Percentiles rank a stretch among this genome's conserved stretches.
Evolutionary conservation across 495 filamentous ascomycete species (phyloP).

Genomic region (Penicillium chermesinum): DNA sequence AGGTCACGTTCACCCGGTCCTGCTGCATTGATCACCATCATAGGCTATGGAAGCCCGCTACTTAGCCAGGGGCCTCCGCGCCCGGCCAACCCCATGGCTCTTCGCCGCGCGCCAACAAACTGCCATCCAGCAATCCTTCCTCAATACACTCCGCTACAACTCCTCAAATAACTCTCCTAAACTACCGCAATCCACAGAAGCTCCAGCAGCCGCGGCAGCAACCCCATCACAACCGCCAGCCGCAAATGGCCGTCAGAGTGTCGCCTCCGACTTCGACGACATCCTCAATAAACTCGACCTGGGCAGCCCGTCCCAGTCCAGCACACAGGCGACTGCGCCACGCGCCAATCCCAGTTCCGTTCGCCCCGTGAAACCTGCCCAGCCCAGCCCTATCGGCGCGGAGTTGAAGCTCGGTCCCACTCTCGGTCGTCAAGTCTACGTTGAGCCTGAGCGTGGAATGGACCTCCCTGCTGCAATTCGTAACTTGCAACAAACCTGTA

Average conservation of each 20-base stretch:
- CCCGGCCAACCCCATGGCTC: slow-evolving; percentile 28
- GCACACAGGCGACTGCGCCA: background rate
- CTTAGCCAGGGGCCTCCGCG: slow-evolving; percentile 33
- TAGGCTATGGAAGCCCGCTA: slow-evolving; percentile 34
- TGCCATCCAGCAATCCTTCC: slow-evolving; percentile 10
- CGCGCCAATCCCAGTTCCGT: background rate
- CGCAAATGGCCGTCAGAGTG: background rate
- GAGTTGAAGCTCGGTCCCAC: slow-evolving; percentile 39
- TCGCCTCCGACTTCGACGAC: slow-evolving; percentile 30
- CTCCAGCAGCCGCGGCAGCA: background rate
- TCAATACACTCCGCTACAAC: slow-evolving; percentile 23
- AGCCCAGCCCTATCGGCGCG: slow-evolving; percentile 2
- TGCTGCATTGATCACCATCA: background rate
- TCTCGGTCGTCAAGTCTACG: slow-evolving; percentile 37
- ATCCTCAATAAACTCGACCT: slow-evolving; percentile 37
- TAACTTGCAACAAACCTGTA: slow-evolving; percentile 18
- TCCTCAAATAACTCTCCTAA: slow-evolving; percentile 17
- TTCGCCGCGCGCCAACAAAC: slow-evolving; percentile 10
- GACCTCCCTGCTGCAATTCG: slow-evolving; percentile 31
- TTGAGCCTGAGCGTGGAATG: slow-evolving; percentile 32
- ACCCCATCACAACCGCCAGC: background rate
- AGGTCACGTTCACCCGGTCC: background rate
- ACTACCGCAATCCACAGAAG: slow-evolving; percentile 1
- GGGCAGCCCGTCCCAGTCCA: slow-evolving; percentile 20
- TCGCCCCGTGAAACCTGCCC: background rate